Percentiles rank a stretch among this genome's conserved stretches.
These are phyloP conservation scores for Golubevia sp. DNA, from an alignment of 1,284 basidiomycete genomes.

Conservation along the genomic window DNA sequence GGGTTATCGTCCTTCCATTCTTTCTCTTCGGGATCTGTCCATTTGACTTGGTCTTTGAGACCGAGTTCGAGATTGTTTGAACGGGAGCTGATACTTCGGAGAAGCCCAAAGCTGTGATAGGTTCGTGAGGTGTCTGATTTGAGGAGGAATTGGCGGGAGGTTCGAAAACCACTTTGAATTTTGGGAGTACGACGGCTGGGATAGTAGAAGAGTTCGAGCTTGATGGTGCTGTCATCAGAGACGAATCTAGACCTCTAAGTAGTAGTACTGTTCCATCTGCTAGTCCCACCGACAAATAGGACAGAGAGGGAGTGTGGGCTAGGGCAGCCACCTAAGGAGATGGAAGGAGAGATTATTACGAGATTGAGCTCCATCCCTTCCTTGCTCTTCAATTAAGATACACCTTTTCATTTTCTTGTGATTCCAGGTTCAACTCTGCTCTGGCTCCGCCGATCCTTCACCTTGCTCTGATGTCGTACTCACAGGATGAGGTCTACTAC, in stretches of 20 bases:
- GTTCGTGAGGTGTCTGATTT: slow-evolving; percentile 18
- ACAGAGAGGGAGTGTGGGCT: slow-evolving; percentile 38
- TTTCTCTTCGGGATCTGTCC: background rate
- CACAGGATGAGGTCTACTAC: slow-evolving; percentile 36
- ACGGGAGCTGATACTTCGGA: slow-evolving; percentile 17
- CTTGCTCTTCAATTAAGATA: background rate
- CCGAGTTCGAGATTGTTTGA: background rate
- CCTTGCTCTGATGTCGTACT: too few species aligned
- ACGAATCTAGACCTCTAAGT: slow-evolving; percentile 34
- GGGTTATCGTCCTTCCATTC: background rate
- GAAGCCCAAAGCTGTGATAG: slow-evolving; percentile 49
- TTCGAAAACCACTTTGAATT: slow-evolving; percentile 55
- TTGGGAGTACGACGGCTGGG: slow-evolving; percentile 38
- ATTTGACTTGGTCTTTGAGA: background rate
- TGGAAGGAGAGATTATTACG: background rate
- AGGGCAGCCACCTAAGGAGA: slow-evolving; percentile 25
- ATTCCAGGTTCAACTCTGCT: too few species aligned
- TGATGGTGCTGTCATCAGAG: slow-evolving; percentile 16
- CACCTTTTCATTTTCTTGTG: too few species aligned
- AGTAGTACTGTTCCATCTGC: slow-evolving; percentile 54
- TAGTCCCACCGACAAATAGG: slow-evolving; percentile 41
- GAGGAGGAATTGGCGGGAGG: slow-evolving; percentile 13
- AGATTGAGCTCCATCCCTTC: background rate
- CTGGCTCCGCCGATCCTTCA: too few species aligned
- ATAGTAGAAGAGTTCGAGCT: slow-evolving; percentile 9